A percentile compares a stretch with the other conserved stretches of the same genome.
phyloP scores from a whole-genome alignment of 2,329 filamentous ascomycete species.

The Pseudogymnoascus sp. region DNA sequence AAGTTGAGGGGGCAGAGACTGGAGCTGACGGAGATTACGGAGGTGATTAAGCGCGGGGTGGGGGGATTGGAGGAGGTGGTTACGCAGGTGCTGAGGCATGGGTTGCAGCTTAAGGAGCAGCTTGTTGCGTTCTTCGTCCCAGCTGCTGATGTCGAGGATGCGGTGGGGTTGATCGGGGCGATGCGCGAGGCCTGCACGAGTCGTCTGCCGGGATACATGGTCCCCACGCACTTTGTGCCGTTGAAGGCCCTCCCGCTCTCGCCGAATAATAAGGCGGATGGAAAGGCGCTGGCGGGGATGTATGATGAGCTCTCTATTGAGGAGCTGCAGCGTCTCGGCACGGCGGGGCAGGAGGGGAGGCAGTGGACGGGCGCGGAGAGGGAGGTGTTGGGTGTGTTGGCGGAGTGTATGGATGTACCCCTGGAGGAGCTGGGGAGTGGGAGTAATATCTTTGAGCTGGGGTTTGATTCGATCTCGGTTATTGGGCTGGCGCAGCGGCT shows the following conservation, averaged over 20 bases:
- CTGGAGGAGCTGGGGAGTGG: slow-evolving; percentile 37
- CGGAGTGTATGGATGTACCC: slow-evolving; percentile 28
- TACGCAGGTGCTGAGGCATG: slow-evolving; percentile 67
- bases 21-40: slow-evolving; percentile 86
- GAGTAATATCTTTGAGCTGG: slow-evolving; percentile 74
- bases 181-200: slow-evolving; percentile 57
- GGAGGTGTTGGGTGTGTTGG: slow-evolving; percentile 45
- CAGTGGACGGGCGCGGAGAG: slow-evolving; percentile 33
- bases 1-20: slow-evolving; percentile 84
- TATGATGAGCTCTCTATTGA: slow-evolving; percentile 53
- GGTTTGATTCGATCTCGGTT: slow-evolving; percentile 79
- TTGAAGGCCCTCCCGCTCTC: slow-evolving; percentile 69
- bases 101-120: slow-evolving; percentile 67
- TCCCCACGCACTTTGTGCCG: slow-evolving; percentile 73
- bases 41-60: slow-evolving; percentile 61
- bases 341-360: slow-evolving; percentile 23
- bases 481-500: slow-evolving; percentile 60
- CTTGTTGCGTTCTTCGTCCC: slow-evolving; percentile 67
- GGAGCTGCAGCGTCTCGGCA: slow-evolving; percentile 50
- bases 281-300: slow-evolving; percentile 56
- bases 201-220: slow-evolving; percentile 76
- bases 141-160: slow-evolving; percentile 9
- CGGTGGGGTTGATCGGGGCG: slow-evolving; percentile 31
- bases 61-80: slow-evolving; percentile 55
- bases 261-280: slow-evolving; percentile 82